These are phyloP conservation scores for Kodamaea sagamina DNA, from an alignment of 805 yeast genomes.

Conservation along the genomic window DNA sequence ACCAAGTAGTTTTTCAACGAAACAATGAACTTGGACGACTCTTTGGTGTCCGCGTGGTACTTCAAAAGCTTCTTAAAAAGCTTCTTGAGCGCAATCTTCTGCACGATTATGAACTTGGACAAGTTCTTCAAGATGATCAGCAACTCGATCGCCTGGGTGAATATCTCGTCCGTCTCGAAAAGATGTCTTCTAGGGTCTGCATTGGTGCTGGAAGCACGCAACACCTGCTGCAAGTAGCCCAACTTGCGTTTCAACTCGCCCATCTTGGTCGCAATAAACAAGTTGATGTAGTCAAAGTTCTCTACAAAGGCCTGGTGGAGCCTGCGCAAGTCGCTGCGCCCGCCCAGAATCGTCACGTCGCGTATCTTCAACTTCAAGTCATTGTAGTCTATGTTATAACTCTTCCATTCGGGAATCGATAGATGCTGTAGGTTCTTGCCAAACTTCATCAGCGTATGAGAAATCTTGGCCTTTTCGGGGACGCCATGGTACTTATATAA, in stretches of 20 bases:
- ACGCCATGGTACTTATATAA: not conserved
- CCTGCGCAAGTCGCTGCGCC: conserved; percentile 29
- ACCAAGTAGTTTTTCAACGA: conserved; percentile 37
- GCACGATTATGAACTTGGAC: conserved; percentile 70
- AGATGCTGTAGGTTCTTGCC: conserved; percentile 73
- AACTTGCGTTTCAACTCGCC: conserved; percentile 61
- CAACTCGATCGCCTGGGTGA: conserved; percentile 41
- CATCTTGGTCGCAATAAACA: conserved; percentile 66
- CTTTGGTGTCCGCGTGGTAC: conserved; percentile 34
- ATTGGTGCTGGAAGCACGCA: not conserved
- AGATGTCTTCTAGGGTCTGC: conserved; percentile 12
- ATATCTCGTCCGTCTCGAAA: conserved; percentile 29
- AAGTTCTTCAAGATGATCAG: conserved; percentile 58
- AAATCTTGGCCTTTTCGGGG: not conserved
- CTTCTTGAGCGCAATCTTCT: conserved; percentile 72
- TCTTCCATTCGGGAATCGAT: conserved; percentile 87
- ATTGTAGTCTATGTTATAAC: conserved; percentile 81
- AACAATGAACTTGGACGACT: conserved; percentile 26
- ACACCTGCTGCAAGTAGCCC: conserved; percentile 25
- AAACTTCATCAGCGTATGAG: conserved; percentile 68
- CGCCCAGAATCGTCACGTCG: conserved; percentile 44
- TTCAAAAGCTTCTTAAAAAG: conserved; percentile 68
- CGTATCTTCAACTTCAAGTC: conserved; percentile 69
- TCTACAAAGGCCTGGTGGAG: conserved; percentile 45
- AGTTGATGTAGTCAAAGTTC: conserved; percentile 59